These are phyloP conservation scores for Phytophthora hybrid DNA, from an alignment of 352 stramenopile species.

Conservation along the genomic window DNA sequence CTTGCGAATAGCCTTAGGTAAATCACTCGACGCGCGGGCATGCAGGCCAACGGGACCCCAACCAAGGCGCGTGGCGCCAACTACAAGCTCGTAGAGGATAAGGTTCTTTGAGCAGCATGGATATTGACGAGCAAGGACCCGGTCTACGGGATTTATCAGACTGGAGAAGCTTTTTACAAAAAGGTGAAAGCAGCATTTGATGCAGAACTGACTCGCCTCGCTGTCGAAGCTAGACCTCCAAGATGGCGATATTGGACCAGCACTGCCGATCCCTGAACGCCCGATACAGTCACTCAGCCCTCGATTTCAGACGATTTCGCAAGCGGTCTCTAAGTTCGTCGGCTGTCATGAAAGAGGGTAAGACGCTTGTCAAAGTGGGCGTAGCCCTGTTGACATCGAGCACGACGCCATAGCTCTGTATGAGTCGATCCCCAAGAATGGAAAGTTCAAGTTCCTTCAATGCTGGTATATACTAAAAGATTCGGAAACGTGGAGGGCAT, in stretches of 20 bases:
- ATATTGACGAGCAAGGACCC: background rate
- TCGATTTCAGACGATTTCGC: background rate
- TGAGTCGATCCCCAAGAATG: background rate
- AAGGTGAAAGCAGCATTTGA: conserved; percentile 2
- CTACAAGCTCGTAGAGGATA: background rate
- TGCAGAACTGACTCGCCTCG: background rate
- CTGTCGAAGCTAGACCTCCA: background rate
- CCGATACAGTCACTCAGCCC: background rate
- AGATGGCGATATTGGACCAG: background rate
- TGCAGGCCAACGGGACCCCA: background rate
- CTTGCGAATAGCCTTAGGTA: background rate
- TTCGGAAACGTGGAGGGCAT: background rate
- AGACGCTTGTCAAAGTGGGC: background rate
- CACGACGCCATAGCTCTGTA: background rate
- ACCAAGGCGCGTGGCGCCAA: background rate
- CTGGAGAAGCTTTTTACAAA: conserved; percentile 4
- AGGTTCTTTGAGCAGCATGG: background rate
- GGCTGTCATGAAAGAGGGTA: background rate
- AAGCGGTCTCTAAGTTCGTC: background rate
- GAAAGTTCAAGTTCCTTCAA: background rate
- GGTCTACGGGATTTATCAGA: background rate
- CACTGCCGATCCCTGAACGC: background rate
- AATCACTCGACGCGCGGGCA: background rate
- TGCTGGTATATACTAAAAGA: background rate
- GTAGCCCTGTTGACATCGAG: background rate